Evolutionary conservation across 1,284 basidiomycete genomes (phyloP).

Genomic region (Puccinia coronata): DNA sequence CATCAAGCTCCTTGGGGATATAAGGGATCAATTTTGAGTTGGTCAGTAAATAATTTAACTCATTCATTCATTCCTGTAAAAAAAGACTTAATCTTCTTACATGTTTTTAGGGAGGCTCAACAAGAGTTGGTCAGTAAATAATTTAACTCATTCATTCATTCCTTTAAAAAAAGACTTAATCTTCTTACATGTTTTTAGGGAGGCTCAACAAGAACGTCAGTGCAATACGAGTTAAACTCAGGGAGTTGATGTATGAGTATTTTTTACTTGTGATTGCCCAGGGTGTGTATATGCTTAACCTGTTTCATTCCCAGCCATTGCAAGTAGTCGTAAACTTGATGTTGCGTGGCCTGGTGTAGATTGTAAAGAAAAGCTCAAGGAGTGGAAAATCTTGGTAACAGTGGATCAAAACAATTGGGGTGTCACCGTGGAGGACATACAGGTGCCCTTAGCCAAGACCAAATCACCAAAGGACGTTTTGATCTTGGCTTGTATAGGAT

Average conservation of each 20-base stretch:
- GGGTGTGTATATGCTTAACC: not conserved
- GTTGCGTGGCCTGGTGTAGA: not conserved
- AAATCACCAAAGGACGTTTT: not conserved
- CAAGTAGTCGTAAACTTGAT: not conserved
- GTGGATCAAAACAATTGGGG: not conserved
- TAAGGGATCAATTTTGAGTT: not conserved
- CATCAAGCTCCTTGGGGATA: not conserved
- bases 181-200: not conserved
- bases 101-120: not conserved
- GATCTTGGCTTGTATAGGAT: not conserved
- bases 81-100: not conserved
- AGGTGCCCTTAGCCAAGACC: not conserved
- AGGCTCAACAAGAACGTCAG: not conserved
- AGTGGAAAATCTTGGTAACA: not conserved
- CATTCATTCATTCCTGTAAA: no score
- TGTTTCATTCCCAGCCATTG: not conserved
- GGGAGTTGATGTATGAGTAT: not conserved
- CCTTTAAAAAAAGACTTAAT: not conserved
- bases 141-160: not conserved
- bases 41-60: not conserved
- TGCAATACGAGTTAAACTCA: not conserved
- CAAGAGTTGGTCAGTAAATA: not conserved
- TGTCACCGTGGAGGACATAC: not conserved
- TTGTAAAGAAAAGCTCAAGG: not conserved
- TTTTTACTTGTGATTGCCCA: not conserved